Evolutionary conservation across 2,329 filamentous ascomycete genomes (phyloP), one percentile per base, ranked within the genome.

Genomic region (Verticillium zaregamsianum): DNA sequence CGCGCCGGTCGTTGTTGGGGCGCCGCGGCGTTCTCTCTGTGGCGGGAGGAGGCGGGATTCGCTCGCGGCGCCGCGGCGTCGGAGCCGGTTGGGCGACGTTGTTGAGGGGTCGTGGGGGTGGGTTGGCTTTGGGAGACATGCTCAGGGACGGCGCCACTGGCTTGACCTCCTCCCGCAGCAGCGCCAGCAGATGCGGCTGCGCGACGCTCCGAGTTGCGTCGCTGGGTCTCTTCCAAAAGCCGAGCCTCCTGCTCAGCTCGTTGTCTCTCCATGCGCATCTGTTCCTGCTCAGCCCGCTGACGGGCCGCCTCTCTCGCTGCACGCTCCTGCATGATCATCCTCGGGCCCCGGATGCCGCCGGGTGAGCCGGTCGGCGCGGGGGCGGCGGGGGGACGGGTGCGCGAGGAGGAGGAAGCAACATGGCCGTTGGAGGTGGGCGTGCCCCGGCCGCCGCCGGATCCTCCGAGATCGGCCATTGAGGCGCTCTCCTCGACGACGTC

Each of bases 241-340:
- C 80, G 81, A 25, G 80, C 80, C 69, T 88, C 86, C 61, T 83
- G 79, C 65, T 86, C 85, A 2, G 81, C 82, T 64, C 85, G 80
- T 68, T 85, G 83, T 67, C 83, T 80, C 73, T 86, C 84, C 72
- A 79, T 75, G 72, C 79, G 77, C 73, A 76, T 77, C 67, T 87
- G 84, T 70, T 90, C 88, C 54, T 84, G 83, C 71, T 91, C 88
- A 55, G 88, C 88, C 68, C 85, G 83, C 65, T 86, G 84, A 62
- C 89, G 81, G 31, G 89, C 87, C 71, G 84, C 86, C 74, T 96
- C 92, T 65, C 93, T 85, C 66, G 91, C 90, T 61, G 86, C 84
- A 61, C 93, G 88, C 73, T 93, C 89, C 75, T 91, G 88, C 93
- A 97, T 96, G 70, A 98, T 94, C 78, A 94, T 90, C 66, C 90